phyloP scores from a whole-genome alignment of 1,284 basidiomycete species.

The Ustilago tritici region DNA sequence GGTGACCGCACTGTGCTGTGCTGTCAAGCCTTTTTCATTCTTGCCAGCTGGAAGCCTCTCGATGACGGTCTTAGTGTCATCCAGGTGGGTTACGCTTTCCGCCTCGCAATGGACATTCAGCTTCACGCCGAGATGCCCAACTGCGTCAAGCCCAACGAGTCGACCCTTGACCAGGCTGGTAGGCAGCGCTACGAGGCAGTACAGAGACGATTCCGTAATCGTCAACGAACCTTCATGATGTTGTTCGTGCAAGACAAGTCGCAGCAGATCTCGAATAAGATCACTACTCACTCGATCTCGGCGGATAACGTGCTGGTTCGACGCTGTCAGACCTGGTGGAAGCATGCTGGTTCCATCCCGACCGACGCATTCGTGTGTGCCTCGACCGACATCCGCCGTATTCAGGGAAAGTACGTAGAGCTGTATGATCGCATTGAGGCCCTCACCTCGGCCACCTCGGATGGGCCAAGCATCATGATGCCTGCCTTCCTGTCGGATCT shows the following conservation, averaged over 20 bases:
- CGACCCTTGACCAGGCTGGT: conserved; percentile 39
- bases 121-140: conserved; percentile 52
- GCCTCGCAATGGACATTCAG: conserved; percentile 55
- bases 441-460: conserved; percentile 38
- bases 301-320: conserved; percentile 45
- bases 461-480: conserved; percentile 52
- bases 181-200: conserved; percentile 43
- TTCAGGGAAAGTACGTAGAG: conserved; percentile 51
- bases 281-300: conserved; percentile 43
- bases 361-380: conserved; percentile 50
- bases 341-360: conserved; percentile 30
- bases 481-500: conserved; percentile 49
- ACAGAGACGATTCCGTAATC: conserved; percentile 49
- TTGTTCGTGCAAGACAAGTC: conserved; percentile 56
- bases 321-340: conserved; percentile 52
- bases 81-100: conserved; percentile 52
- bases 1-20: conserved; percentile 50
- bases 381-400: conserved; percentile 42
- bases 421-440: conserved; percentile 49
- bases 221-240: conserved; percentile 53
- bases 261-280: conserved; percentile 55
- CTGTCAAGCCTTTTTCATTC: conserved; percentile 49
- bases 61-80: conserved; percentile 52
- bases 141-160: conserved; percentile 47
- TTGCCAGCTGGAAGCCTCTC: conserved; percentile 53